Base-by-base conservation (phyloP, 2,329 filamentous ascomycete genomes). In the Arthrobotrys sinensis region DNA sequence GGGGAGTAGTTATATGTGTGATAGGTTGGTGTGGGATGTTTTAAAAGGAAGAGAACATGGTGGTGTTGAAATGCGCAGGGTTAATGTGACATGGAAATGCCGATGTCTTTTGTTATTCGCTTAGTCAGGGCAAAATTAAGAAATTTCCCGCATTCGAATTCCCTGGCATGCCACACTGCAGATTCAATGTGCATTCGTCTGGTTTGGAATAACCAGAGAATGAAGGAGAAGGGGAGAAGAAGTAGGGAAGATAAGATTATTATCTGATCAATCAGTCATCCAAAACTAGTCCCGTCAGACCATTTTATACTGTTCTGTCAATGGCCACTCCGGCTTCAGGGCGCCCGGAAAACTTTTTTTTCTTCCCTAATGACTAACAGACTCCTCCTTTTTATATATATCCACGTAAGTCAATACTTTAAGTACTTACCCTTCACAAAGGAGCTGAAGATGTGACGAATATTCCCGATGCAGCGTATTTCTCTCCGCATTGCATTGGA, bases 391-490 rank as follows among this genome's bases (percentile, higher is more conserved):
- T 28, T 28, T 28, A 28, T 28, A 28, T 28, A 28, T 28, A 28
- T 28, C 24, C 24, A 28, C 24, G 24, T 28, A 28, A 28, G 24
- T 28, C 24, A 28, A 28, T 28, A 28, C 24, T 28, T 28, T 28
- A 28, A 28, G 24, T 28, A 28, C 24, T 4, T 28, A n/a, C 24
- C 24, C 24, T 28, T 28, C 4, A 4, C 24, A 2, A 28, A 28
- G 24, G 24, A 28, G 24, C 24, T 28, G 24, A 28, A 28, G 24
- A 28, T 28, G 24, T 28, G 24, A 28, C 52, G 55, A 60, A 60
- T 60, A 60, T 60, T 60, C 55, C 55, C 55, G 55, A 60, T 60
- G 55, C 55, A 60, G 7, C n/a, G 36, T 19, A 60, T 8, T 8
- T 38, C 36, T 38, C 24, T 28, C 24, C 24, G 43, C 43, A 45